These are phyloP conservation scores for Metarhizium humberi DNA, from an alignment of 2,329 filamentous ascomycete genomes.

Conservation along the genomic window DNA sequence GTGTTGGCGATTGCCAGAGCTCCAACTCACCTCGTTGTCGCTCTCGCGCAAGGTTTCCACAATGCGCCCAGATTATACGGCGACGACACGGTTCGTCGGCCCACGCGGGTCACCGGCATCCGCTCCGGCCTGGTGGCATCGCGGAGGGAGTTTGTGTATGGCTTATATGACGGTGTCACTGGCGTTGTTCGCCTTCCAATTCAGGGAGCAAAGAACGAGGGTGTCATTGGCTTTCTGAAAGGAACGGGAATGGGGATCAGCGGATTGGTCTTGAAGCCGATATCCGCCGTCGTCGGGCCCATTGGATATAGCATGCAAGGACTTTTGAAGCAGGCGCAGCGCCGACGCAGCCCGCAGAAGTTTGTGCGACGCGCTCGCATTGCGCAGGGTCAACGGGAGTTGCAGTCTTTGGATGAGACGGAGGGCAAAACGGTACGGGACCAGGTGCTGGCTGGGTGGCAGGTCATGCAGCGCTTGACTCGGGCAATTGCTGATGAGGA, in stretches of 20 bases:
- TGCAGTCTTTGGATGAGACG: slow-evolving; percentile 24
- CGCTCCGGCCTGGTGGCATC: slow-evolving; percentile 54
- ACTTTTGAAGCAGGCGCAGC: slow-evolving; percentile 48
- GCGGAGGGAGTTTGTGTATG: slow-evolving; percentile 50
- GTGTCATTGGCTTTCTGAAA: slow-evolving; percentile 34
- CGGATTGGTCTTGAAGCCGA: slow-evolving; percentile 55
- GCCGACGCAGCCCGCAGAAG: slow-evolving; percentile 40
- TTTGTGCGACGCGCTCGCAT: slow-evolving; percentile 50
- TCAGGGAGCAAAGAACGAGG: slow-evolving; percentile 45
- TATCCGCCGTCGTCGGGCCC: slow-evolving; percentile 51
- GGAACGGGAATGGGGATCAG: slow-evolving; percentile 55
- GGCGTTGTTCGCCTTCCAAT: slow-evolving; percentile 52
- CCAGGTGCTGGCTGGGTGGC: slow-evolving; percentile 22
- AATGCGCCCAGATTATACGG: slow-evolving; percentile 63
- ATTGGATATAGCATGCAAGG: slow-evolving; percentile 57
- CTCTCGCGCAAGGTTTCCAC: slow-evolving; percentile 59
- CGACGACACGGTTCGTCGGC: slow-evolving; percentile 57
- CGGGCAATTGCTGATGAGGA: slow-evolving; percentile 18
- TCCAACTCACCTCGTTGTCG: slow-evolving; percentile 52
- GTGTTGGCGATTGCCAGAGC: slow-evolving; percentile 42
- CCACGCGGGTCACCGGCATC: slow-evolving; percentile 55
- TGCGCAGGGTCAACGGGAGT: slow-evolving; percentile 44
- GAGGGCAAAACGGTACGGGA: slow-evolving; percentile 16
- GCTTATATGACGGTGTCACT: slow-evolving; percentile 56
- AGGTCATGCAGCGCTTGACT: slow-evolving; percentile 22